Conservation (phyloP, 179 eudicot genomes). For the Spinacia oleracea region DNA sequence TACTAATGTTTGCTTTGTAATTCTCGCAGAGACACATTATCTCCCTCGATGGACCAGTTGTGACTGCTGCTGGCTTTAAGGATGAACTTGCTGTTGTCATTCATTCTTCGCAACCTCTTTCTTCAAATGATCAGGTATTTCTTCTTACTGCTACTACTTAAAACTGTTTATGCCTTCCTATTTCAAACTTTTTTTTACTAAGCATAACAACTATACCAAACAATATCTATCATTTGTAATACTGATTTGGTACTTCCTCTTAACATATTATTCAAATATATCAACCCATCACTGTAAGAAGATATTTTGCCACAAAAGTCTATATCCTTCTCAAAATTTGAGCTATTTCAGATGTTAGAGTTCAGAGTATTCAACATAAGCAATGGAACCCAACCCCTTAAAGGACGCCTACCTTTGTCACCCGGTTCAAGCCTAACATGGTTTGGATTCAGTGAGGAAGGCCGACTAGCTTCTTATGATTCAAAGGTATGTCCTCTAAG, state of each 20-base stretch:
- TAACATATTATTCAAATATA: background rate
- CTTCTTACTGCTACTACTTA: background rate
- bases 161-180: background rate
- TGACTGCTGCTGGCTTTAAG: constrained; percentile 79
- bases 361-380: constrained; percentile 70
- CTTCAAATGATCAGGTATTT: constrained; percentile 79
- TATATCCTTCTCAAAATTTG: constrained; percentile 16
- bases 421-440: constrained; percentile 80
- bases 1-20: background rate
- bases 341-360: constrained; percentile 66
- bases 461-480: constrained; percentile 81
- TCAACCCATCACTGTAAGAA: background rate
- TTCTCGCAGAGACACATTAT: constrained; percentile 60
- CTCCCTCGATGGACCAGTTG: constrained; percentile 94
- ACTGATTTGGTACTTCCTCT: background rate
- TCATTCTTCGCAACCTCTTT: constrained; percentile 74
- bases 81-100: constrained; percentile 87
- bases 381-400: constrained; percentile 54
- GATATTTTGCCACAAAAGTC: background rate
- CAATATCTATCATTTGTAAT: background rate
- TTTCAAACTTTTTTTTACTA: background rate
- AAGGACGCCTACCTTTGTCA: constrained; percentile 76
- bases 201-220: background rate
- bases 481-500: constrained; percentile 59
- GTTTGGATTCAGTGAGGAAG: constrained; percentile 98